phyloP scores from a whole-genome alignment of 106 monocot genomes.

The Triglochin maritima region DNA sequence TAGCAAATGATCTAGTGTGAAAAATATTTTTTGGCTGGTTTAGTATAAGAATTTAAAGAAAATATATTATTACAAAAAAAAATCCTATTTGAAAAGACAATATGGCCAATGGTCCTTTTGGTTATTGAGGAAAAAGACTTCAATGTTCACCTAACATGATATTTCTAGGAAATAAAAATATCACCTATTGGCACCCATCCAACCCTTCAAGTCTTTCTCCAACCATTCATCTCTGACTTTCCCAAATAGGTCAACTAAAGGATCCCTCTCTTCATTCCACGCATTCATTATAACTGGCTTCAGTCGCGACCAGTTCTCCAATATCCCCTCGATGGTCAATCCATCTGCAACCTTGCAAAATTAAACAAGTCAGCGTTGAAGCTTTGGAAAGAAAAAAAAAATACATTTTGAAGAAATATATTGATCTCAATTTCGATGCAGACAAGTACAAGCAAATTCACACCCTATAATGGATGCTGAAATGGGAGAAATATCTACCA shows the following conservation, averaged over 20 bases:
- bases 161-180: neutral
- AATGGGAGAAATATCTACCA: constrained; percentile 25
- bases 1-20: too few relatives aligned
- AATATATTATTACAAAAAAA: too few relatives aligned
- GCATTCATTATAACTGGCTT: constrained; percentile 86
- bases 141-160: too few relatives aligned
- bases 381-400: neutral
- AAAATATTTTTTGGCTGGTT: too few relatives aligned
- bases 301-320: constrained; percentile 69
- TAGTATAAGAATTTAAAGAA: too few relatives aligned
- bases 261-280: constrained; percentile 73
- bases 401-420: neutral
- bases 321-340: constrained; percentile 48
- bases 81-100: too few relatives aligned
- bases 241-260: constrained; percentile 79
- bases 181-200: constrained; percentile 97
- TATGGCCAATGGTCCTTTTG: too few relatives aligned
- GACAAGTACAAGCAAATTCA: too few relatives aligned
- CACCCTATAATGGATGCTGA: too few relatives aligned
- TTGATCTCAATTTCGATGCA: too few relatives aligned
- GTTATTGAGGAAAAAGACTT: too few relatives aligned
- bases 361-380: neutral
- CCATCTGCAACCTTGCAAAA: constrained; percentile 72
- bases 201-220: constrained; percentile 61
- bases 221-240: constrained; percentile 95